Percentiles rank a stretch among this genome's conserved stretches.
Evolutionary conservation across 306 rosid species (phyloP).

Genomic region (Geum urbanum): DNA sequence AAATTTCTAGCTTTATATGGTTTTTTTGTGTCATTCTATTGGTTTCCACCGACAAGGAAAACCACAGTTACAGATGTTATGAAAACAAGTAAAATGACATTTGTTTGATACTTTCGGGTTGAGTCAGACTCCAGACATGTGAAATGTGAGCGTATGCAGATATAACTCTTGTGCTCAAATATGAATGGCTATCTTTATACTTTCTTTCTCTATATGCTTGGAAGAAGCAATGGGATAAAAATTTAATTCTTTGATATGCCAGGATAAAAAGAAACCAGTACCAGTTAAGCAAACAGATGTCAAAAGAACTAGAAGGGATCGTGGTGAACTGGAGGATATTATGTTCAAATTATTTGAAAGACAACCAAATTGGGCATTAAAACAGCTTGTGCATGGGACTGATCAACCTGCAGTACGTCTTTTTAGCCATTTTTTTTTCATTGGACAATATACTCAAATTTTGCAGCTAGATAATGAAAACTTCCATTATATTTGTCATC

Average conservation of each 20-base stretch:
- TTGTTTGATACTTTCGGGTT: not conserved
- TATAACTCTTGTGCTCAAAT: not conserved
- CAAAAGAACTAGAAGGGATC: slow-evolving; percentile 92
- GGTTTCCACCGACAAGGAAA: not conserved
- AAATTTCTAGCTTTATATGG: not conserved
- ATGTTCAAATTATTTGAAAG: slow-evolving; percentile 97
- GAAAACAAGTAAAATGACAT: not conserved
- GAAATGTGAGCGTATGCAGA: not conserved
- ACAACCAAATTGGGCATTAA: slow-evolving; percentile 97
- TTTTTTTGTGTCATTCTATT: not conserved
- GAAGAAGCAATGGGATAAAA: not conserved
- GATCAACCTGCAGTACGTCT: slow-evolving; percentile 90
- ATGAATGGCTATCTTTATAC: not conserved
- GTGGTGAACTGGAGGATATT: slow-evolving; percentile 96
- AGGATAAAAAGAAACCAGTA: slow-evolving; percentile 83
- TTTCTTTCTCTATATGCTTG: not conserved
- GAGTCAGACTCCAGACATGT: not conserved
- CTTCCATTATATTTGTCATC: not conserved
- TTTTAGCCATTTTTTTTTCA: slow-evolving; percentile 3
- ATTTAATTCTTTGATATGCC: slow-evolving; percentile 22
- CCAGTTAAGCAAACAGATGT: slow-evolving; percentile 85
- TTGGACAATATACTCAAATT: not conserved
- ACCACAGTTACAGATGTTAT: not conserved
- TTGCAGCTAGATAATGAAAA: not conserved
- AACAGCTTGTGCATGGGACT: slow-evolving; percentile 97